Percentiles rank a stretch among this genome's conserved stretches.
phyloP scores from a whole-genome alignment of 805 yeast species.

The Ogataea paradorogensis region DNA sequence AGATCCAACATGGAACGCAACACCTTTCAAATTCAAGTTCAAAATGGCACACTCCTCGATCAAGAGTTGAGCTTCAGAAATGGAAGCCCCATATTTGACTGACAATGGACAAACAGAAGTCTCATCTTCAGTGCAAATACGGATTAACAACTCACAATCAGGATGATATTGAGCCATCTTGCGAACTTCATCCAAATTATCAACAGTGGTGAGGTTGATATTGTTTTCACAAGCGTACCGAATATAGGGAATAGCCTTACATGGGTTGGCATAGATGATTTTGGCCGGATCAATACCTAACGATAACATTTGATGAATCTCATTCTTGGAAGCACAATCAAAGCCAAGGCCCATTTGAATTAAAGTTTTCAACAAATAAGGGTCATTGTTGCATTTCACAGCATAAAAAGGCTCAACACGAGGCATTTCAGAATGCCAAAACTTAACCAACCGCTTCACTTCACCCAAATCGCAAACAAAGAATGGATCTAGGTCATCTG shows the following conservation, averaged over 20 bases:
- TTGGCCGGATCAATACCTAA: constrained; percentile 62
- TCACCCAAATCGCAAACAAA: constrained; percentile 84
- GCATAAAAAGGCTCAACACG: constrained; percentile 87
- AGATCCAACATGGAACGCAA: constrained; percentile 94
- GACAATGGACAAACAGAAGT: constrained; percentile 82
- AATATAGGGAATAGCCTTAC: constrained; percentile 81
- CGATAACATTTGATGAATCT: constrained; percentile 63
- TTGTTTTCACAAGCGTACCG: constrained; percentile 59
- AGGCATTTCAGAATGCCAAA: constrained; percentile 69
- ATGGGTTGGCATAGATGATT: constrained; percentile 90
- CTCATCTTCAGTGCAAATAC: constrained; percentile 88
- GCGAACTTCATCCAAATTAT: constrained; percentile 78
- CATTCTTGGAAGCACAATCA: constrained; percentile 91
- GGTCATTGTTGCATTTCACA: constrained; percentile 86
- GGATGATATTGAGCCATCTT: constrained; percentile 72
- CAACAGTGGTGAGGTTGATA: constrained; percentile 81
- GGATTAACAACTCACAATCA: constrained; percentile 62
- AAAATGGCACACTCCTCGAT: constrained; percentile 60
- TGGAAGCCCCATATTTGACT: constrained; percentile 83
- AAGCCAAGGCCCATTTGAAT: constrained; percentile 68
- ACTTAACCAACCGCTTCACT: constrained; percentile 54
- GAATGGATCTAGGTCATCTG: constrained; percentile 84
- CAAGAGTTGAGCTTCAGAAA: constrained; percentile 50
- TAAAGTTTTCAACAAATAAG: constrained; percentile 53
- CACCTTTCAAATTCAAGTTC: constrained; percentile 70